phyloP scores from a whole-genome alignment of 1,284 basidiomycete genomes.

The Malassezia sp. region DNA sequence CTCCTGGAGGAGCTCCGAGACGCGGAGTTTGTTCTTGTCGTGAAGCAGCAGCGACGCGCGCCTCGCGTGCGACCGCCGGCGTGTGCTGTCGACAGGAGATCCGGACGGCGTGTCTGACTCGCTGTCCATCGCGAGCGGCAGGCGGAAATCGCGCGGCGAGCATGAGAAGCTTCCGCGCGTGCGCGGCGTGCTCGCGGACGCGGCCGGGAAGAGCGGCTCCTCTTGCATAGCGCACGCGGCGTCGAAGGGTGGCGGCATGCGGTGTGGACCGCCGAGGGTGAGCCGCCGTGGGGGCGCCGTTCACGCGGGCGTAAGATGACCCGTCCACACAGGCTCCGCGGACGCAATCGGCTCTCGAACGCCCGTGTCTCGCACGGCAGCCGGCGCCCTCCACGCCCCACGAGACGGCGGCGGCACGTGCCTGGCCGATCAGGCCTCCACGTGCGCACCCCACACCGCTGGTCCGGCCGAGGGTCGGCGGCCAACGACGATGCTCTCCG shows the following conservation, averaged over 20 bases:
- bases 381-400: too few relatives aligned
- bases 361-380: too few relatives aligned
- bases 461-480: not conserved
- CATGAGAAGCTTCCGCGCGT: conserved; percentile 9
- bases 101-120: not conserved
- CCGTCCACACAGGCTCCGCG: too few relatives aligned
- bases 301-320: too few relatives aligned
- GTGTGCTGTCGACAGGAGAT: too few relatives aligned
- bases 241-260: not conserved
- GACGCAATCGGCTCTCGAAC: too few relatives aligned
- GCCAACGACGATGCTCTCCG: not conserved
- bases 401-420: too few relatives aligned
- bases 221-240: not conserved
- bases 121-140: conserved; percentile 5
- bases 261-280: not conserved
- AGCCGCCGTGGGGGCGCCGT: too few relatives aligned
- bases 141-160: conserved; percentile 15
- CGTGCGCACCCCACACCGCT: too few relatives aligned
- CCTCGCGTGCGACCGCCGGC: too few relatives aligned
- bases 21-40: conserved; percentile 24
- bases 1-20: conserved; percentile 35
- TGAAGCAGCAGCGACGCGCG: conserved; percentile 2
- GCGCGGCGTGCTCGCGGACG: not conserved
- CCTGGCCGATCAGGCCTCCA: too few relatives aligned
- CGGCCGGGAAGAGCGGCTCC: not conserved